phyloP scores from a whole-genome alignment of 495 filamentous ascomycete genomes.

The Penicillium angulare region DNA sequence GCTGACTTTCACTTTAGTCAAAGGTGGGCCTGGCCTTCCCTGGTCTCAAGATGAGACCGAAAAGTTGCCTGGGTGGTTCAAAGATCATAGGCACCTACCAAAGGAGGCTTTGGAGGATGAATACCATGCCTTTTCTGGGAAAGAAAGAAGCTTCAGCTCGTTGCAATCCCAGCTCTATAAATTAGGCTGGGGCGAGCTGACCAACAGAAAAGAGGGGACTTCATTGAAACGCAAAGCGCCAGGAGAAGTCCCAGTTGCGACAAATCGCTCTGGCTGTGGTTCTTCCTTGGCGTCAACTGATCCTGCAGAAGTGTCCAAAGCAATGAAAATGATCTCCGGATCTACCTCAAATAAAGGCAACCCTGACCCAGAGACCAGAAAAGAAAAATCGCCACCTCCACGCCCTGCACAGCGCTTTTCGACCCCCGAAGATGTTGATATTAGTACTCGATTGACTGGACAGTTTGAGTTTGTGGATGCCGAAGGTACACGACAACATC shows the following conservation, averaged over 20 bases:
- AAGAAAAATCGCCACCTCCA: too few species aligned
- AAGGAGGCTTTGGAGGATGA: not conserved
- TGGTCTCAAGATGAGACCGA: not conserved
- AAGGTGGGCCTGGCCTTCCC: not conserved
- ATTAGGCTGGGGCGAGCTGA: not conserved
- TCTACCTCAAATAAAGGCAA: too few species aligned
- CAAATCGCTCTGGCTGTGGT: not conserved
- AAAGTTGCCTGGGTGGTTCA: not conserved
- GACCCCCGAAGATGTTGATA: too few species aligned
- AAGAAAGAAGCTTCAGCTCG: not conserved
- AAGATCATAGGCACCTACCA: not conserved
- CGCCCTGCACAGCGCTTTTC: too few species aligned
- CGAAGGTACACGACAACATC: too few species aligned
- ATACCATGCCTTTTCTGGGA: not conserved
- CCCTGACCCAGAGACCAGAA: too few species aligned
- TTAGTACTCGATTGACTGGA: too few species aligned
- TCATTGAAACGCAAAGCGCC: not conserved
- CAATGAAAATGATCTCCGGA: too few species aligned
- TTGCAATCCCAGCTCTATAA: slow-evolving; percentile 1
- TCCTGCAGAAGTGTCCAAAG: too few species aligned
- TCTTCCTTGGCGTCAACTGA: not conserved
- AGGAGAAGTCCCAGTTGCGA: not conserved
- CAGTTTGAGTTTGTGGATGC: too few species aligned
- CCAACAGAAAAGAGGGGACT: not conserved
- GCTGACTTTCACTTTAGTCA: not conserved